phyloP scores from a whole-genome alignment of 208 protist genomes.

The Balamuthia mandrillaris region DNA sequence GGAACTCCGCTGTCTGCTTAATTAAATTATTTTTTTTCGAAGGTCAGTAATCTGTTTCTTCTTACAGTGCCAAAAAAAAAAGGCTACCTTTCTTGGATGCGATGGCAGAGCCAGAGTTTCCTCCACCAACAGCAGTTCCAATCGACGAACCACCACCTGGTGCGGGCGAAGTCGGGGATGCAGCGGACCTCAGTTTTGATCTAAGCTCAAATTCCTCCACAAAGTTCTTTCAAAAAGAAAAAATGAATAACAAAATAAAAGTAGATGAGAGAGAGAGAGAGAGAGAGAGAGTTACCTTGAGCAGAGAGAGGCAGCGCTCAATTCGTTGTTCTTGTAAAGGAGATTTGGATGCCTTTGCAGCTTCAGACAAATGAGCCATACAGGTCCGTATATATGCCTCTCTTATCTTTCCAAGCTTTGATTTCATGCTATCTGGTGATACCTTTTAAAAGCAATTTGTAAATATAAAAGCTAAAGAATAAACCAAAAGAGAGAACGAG shows the following conservation, averaged over 20 bases:
- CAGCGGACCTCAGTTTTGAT: conserved; percentile 29
- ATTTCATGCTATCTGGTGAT: conserved; percentile 8
- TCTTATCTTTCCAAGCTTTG: conserved; percentile 25
- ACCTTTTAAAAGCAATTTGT: too few relatives aligned
- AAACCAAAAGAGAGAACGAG: background rate
- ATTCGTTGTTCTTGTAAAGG: background rate
- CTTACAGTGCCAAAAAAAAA: too few relatives aligned
- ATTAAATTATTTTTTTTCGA: too few relatives aligned
- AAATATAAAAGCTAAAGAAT: background rate
- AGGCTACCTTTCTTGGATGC: too few relatives aligned
- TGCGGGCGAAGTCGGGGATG: too few relatives aligned
- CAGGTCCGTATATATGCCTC: conserved; percentile 6
- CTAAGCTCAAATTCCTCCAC: conserved; percentile 28
- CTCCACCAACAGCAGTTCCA: too few relatives aligned
- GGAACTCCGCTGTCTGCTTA: too few relatives aligned
- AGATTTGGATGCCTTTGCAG: background rate
- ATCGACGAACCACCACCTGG: too few relatives aligned
- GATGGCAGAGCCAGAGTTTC: too few relatives aligned
- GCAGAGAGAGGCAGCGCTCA: conserved; percentile 12
- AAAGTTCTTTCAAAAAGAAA: background rate
- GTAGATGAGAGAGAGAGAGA: background rate
- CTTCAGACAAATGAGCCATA: conserved; percentile 15
- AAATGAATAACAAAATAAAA: background rate
- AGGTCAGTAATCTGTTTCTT: too few relatives aligned
- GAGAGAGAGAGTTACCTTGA: background rate